Percentiles rank a stretch among this genome's conserved stretches.
These are phyloP conservation scores for Leucosporidium scottii DNA, from an alignment of 768 basidiomycete species.

Conservation along the genomic window DNA sequence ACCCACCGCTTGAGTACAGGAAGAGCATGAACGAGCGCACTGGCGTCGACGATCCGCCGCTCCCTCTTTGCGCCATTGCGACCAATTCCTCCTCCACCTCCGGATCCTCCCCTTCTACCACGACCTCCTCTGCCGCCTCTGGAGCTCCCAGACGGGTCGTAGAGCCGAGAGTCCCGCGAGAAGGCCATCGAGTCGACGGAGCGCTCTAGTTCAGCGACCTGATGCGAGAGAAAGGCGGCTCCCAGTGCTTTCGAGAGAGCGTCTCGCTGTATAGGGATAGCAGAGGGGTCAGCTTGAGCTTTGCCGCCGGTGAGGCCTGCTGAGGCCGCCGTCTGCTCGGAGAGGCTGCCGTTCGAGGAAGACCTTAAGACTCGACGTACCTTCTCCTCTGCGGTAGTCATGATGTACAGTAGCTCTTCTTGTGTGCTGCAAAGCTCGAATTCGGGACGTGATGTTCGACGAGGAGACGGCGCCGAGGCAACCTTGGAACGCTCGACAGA, in stretches of 20 bases:
- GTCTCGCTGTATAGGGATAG: constrained; percentile 8
- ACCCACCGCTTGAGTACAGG: constrained; percentile 32
- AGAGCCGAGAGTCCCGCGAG: constrained; percentile 5
- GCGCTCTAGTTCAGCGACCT: constrained; percentile 21
- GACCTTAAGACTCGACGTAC: no score
- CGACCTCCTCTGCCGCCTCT: no score
- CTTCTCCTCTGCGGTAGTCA: no score
- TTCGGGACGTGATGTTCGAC: no score
- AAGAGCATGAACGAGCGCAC: constrained; percentile 26
- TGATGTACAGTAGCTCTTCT: no score
- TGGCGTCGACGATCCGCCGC: constrained; percentile 15
- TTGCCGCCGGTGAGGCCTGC: no score
- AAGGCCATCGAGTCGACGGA: constrained; percentile 20
- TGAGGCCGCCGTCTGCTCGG: no score
- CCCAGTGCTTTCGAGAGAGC: constrained; percentile 21
- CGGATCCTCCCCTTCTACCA: background rate
- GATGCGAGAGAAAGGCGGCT: constrained; percentile 33
- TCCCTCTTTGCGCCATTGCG: background rate
- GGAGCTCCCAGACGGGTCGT: background rate
- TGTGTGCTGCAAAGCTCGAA: no score
- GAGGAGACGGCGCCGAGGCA: no score
- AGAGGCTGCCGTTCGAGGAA: no score
- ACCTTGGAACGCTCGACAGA: no score
- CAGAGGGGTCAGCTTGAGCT: background rate
- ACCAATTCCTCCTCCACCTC: background rate